phyloP scores from a whole-genome alignment of 2,329 filamentous ascomycete species.

The Phialophora chinensis region DNA sequence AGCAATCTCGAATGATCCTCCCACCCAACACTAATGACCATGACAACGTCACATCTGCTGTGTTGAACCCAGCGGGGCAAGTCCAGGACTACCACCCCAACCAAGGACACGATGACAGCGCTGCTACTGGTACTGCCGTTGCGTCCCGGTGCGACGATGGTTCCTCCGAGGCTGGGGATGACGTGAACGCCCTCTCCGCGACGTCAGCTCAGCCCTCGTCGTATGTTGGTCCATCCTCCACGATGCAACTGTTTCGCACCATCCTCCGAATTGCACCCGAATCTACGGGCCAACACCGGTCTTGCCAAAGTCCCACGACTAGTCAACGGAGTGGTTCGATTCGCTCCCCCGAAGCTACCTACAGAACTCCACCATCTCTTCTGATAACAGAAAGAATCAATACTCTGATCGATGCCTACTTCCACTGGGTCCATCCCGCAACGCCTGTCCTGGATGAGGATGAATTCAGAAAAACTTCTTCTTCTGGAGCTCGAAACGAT shows the following conservation, averaged over 20 bases:
- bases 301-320: slow-evolving; percentile 12
- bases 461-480: slow-evolving; percentile 33
- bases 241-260: slow-evolving; percentile 28
- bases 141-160: neutral
- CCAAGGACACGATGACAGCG: neutral
- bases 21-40: neutral
- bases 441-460: slow-evolving; percentile 37
- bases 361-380: slow-evolving; percentile 6
- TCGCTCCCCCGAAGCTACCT: slow-evolving; percentile 8
- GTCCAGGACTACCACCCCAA: neutral
- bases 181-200: slow-evolving; percentile 25
- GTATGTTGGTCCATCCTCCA: slow-evolving; percentile 27
- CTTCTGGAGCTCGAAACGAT: slow-evolving; percentile 26
- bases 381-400: slow-evolving; percentile 14
- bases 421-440: slow-evolving; percentile 34
- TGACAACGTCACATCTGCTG: neutral
- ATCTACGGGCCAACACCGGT: slow-evolving; percentile 6
- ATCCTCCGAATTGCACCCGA: slow-evolving; percentile 27
- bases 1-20: neutral
- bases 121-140: neutral
- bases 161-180: slow-evolving; percentile 20
- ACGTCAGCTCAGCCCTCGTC: slow-evolving; percentile 21
- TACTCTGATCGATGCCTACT: slow-evolving; percentile 36
- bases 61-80: neutral
- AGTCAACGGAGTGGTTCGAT: slow-evolving; percentile 15